These are phyloP conservation scores for Lantana camara DNA, from an alignment of 257 asterid species.

Conservation along the genomic window DNA sequence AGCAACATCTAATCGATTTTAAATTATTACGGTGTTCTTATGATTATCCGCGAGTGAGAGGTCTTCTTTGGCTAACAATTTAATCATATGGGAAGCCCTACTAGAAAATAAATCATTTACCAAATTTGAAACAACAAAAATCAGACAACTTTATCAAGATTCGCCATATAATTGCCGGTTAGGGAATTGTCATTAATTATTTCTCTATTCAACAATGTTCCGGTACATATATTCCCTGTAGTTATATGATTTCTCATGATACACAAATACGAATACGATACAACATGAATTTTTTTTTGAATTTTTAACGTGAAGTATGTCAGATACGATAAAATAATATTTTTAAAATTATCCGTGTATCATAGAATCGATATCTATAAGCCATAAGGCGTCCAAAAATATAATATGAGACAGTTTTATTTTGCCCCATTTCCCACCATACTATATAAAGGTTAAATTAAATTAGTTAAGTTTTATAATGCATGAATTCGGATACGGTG, in stretches of 20 bases:
- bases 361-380: not conserved
- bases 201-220: not conserved
- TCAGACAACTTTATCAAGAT: not conserved
- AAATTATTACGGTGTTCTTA: no score
- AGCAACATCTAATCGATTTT: no score
- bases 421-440: conserved; percentile 8
- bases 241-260: no score
- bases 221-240: not conserved
- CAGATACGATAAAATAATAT: no score
- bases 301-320: no score
- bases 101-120: not conserved
- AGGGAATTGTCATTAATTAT: not conserved
- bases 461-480: no score
- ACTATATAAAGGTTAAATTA: not conserved
- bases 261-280: no score
- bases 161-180: not conserved
- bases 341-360: no score
- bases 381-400: not conserved
- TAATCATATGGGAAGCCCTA: not conserved
- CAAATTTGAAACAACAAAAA: not conserved
- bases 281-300: no score
- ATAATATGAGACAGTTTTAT: conserved; percentile 9
- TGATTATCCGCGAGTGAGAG: no score
- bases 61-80: no score
- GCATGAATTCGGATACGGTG: not conserved